Base-by-base conservation (phyloP, 2,329 filamentous ascomycete genomes). In the Colletotrichum sp. region DNA sequence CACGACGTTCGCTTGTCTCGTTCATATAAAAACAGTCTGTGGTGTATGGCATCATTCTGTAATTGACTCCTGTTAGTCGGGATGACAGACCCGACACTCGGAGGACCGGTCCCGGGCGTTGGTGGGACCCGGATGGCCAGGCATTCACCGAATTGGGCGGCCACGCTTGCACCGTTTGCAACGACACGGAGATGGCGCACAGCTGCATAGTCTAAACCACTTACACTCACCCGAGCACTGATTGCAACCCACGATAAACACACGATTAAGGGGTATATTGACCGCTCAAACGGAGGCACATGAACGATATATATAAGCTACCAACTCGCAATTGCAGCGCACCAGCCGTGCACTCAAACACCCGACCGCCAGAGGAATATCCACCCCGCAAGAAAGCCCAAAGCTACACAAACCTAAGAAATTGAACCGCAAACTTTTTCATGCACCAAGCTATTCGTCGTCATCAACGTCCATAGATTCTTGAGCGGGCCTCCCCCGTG, bases 381-480 rank as follows among this genome's bases (percentile, higher is more conserved):
- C 55, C 69, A 57, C 62, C 55, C 39, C 26, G 16, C 30, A 68
- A 72, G 16, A 36, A 72, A 76, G 69, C 39, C 73, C 64, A 66
- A n/a, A 64, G n/a, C 55, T 72, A 75, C 59, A 62, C 66, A 63
- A 67, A 34, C 39, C 28, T 66, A 66, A 72, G 32, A 52, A 62
- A 16, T 24, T 6, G 28, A 57, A 34, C 9, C 28, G 13, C 15
- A 44, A 32, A 28, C 21, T 64, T 65, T 76, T 68, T 57, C 34
- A 15, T 44, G 49, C 60, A 67, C 39, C 32, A 15, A 24, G 24
- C 68, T 55, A 66, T 59, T 82, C 82, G 59, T 82, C 82, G 36
- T 82, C 80, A 70, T 86, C 84, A 44, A 84, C 75, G 10, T 85
- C 84, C 84, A 86, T 85, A 21, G 78, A 72, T 24, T 81, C 80